Evolutionary conservation across 176 grass and related monocot genomes (phyloP).

Genomic region (Bothriochloa decipiens): DNA sequence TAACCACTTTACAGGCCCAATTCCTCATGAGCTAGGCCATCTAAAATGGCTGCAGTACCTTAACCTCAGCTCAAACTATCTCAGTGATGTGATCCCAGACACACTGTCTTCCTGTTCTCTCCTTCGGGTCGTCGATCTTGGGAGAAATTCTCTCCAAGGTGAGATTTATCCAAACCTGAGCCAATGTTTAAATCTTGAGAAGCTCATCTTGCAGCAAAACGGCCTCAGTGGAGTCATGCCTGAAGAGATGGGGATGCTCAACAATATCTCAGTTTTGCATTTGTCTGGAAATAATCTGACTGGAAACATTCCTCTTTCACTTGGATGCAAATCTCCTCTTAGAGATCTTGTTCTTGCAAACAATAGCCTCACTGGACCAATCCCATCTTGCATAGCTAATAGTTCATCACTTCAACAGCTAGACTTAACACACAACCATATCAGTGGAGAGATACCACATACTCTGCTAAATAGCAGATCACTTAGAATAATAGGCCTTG

Average conservation of each 20-base stretch:
- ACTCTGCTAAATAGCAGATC: slow-evolving; percentile 27
- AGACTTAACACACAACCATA: slow-evolving; percentile 11
- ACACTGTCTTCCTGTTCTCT: slow-evolving; percentile 1
- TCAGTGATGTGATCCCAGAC: slow-evolving; percentile 31
- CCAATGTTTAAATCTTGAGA: background rate
- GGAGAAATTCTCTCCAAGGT: slow-evolving; percentile 21
- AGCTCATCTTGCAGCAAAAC: background rate
- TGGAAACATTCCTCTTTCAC: slow-evolving; percentile 15
- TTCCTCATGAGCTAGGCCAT: slow-evolving; percentile 48
- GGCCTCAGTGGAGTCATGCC: background rate
- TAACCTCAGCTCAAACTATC: slow-evolving; percentile 46
- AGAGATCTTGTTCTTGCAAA: slow-evolving; percentile 18
- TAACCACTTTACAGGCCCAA: slow-evolving; percentile 28
- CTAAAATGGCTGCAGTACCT: slow-evolving; percentile 17
- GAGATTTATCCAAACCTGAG: slow-evolving; percentile 32
- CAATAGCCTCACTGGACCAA: slow-evolving; percentile 28
- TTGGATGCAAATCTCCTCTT: slow-evolving; percentile 26
- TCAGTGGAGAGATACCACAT: slow-evolving; percentile 26
- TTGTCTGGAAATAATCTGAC: slow-evolving; percentile 35
- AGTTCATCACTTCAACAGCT: slow-evolving; percentile 21
- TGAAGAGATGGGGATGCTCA: background rate
- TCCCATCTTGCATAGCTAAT: slow-evolving; percentile 1
- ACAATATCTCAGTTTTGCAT: slow-evolving; percentile 25
- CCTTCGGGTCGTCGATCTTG: slow-evolving; percentile 43
- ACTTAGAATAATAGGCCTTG: background rate